phyloP scores from a whole-genome alignment of 768 basidiomycete genomes.

The Mycena albidolilacea region DNA sequence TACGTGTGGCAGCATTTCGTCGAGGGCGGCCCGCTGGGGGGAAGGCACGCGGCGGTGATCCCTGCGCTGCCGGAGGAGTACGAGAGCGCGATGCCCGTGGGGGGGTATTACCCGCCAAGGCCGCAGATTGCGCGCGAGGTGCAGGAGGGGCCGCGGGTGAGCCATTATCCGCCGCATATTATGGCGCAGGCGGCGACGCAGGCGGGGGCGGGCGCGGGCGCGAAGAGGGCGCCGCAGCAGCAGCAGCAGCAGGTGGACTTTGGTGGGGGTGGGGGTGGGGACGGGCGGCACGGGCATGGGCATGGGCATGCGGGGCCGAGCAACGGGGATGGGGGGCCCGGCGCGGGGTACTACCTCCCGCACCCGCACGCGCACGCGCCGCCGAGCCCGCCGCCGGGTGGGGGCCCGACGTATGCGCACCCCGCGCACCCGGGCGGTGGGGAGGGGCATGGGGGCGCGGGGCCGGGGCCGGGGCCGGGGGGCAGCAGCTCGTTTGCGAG shows the following conservation, averaged over 20 bases:
- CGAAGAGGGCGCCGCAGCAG: neutral
- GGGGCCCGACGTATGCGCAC: neutral
- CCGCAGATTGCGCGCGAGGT: neutral
- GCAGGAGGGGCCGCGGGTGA: slow-evolving; percentile 26
- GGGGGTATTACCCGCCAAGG: slow-evolving; percentile 59
- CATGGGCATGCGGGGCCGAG: slow-evolving; percentile 8
- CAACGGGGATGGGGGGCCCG: neutral
- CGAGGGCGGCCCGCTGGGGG: slow-evolving; percentile 89
- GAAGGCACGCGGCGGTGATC: slow-evolving; percentile 86
- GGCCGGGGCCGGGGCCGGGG: neutral
- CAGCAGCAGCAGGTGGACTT: slow-evolving; percentile 2
- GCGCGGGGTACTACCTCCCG: slow-evolving; percentile 25
- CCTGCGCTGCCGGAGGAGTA: slow-evolving; percentile 86
- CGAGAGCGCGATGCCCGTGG: slow-evolving; percentile 63
- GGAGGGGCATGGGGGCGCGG: slow-evolving; percentile 3
- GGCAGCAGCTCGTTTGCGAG: slow-evolving; percentile 63
- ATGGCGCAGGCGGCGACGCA: slow-evolving; percentile 24
- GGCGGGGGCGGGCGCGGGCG: no score
- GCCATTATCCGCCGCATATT: slow-evolving; percentile 67
- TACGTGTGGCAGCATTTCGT: slow-evolving; percentile 92
- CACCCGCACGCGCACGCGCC: slow-evolving; percentile 27
- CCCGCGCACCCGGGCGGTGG: slow-evolving; percentile 3
- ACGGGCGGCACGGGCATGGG: slow-evolving; percentile 15
- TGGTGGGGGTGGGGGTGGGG: neutral
- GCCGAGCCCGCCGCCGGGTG: neutral